A percentile compares a stretch with the other conserved stretches of the same genome.
Conservation (phyloP, 1,284 basidiomycete species). For the Cerioporus squamosus region DNA sequence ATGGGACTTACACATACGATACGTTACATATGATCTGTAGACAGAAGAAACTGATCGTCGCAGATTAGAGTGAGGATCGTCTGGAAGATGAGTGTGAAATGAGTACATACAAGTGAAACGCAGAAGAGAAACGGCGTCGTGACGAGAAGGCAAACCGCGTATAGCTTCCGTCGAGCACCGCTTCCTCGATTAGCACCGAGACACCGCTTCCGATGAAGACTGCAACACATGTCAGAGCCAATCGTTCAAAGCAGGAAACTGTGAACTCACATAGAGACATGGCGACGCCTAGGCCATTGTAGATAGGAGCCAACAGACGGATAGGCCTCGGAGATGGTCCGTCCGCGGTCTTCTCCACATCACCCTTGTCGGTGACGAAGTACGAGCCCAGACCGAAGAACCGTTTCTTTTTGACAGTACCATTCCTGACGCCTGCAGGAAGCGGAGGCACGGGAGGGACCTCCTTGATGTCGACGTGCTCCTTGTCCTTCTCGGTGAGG, state of each 20-base stretch:
- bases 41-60: slow-evolving; percentile 58
- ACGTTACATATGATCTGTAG: slow-evolving; percentile 65
- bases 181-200: slow-evolving; percentile 65
- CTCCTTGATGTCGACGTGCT: slow-evolving; percentile 25
- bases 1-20: slow-evolving; percentile 54
- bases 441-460: slow-evolving; percentile 16
- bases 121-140: slow-evolving; percentile 74
- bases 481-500: slow-evolving; percentile 46
- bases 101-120: slow-evolving; percentile 60
- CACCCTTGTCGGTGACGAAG: slow-evolving; percentile 42
- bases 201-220: slow-evolving; percentile 68
- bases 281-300: slow-evolving; percentile 73
- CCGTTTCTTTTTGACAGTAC: slow-evolving; percentile 30
- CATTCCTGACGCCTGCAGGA: slow-evolving; percentile 37
- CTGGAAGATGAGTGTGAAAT: background rate
- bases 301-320: slow-evolving; percentile 76
- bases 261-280: slow-evolving; percentile 60
- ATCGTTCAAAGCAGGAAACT: background rate
- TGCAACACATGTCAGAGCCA: slow-evolving; percentile 28
- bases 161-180: slow-evolving; percentile 65
- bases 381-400: slow-evolving; percentile 38
- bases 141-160: slow-evolving; percentile 66
- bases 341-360: slow-evolving; percentile 53
- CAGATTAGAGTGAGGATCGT: background rate
- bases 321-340: slow-evolving; percentile 50